Evolutionary conservation across 2,329 filamentous ascomycete genomes (phyloP).

Genomic region (Didymella segeticola): DNA sequence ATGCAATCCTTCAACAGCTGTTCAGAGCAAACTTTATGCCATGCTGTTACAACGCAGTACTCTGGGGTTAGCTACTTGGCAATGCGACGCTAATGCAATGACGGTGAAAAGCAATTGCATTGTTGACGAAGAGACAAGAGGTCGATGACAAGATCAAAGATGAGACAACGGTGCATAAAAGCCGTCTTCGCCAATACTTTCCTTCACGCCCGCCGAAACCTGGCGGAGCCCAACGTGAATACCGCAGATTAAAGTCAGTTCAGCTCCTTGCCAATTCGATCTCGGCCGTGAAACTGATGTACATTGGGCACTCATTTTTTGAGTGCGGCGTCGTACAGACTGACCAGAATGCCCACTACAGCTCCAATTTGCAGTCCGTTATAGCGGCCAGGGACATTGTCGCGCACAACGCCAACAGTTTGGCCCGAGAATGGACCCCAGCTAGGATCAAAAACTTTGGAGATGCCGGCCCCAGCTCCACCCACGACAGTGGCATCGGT

Average conservation of each 20-base stretch:
- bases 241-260: not conserved
- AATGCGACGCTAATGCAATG: conserved; percentile 3
- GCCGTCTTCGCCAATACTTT: not conserved
- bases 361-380: conserved; percentile 72
- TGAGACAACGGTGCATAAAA: not conserved
- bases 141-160: not conserved
- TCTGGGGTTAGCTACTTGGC: not conserved
- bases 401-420: conserved; percentile 68
- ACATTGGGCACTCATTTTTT: conserved; percentile 56
- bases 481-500: conserved; percentile 24
- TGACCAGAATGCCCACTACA: conserved; percentile 70
- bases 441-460: conserved; percentile 53
- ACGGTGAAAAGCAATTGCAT: not conserved
- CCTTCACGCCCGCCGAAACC: not conserved
- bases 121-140: not conserved
- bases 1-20: not conserved
- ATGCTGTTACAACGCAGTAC: not conserved
- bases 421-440: conserved; percentile 65
- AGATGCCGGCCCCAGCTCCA: conserved; percentile 54
- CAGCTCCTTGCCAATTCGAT: not conserved
- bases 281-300: not conserved
- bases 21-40: not conserved
- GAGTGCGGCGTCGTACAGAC: conserved; percentile 79
- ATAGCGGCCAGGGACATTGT: conserved; percentile 74
- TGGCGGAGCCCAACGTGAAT: not conserved